Percentiles rank a stretch among this genome's conserved stretches.
Evolutionary conservation across 1,284 basidiomycete species (phyloP).

Genomic region (Apiotrichum domesticum): DNA sequence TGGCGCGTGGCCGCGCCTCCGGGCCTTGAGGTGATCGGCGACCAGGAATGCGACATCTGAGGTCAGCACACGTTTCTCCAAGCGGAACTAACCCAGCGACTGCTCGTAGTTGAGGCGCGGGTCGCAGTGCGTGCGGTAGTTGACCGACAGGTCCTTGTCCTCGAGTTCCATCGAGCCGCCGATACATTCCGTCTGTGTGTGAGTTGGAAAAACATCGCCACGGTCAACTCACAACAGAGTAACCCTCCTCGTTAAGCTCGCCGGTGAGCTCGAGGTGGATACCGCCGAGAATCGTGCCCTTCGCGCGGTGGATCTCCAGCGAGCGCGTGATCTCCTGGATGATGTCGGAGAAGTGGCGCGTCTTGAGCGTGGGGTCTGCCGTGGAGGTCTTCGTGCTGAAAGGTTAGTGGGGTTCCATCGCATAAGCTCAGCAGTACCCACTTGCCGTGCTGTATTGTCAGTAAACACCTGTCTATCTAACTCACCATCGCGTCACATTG

Average conservation of each 20-base stretch:
- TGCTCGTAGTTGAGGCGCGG: slow-evolving; percentile 55
- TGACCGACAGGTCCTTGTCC: slow-evolving; percentile 51
- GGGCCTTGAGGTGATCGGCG: slow-evolving; percentile 45
- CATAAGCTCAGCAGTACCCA: background rate
- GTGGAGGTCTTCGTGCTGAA: slow-evolving; percentile 62
- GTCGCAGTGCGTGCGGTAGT: slow-evolving; percentile 52
- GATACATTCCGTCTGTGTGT: slow-evolving; percentile 51
- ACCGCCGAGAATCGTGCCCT: slow-evolving; percentile 75
- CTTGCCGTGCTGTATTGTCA: slow-evolving; percentile 48
- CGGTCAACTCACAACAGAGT: slow-evolving; percentile 58
- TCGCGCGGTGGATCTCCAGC: slow-evolving; percentile 69
- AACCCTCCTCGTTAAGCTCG: slow-evolving; percentile 86
- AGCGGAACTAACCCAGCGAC: slow-evolving; percentile 42
- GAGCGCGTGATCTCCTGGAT: slow-evolving; percentile 79
- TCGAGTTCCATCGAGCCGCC: slow-evolving; percentile 55
- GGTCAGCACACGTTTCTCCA: background rate
- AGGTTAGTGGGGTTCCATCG: background rate
- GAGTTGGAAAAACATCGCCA: background rate
- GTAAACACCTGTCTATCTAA: background rate
- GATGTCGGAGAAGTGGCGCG: slow-evolving; percentile 84
- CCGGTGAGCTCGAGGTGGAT: slow-evolving; percentile 95
- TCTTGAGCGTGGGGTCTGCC: slow-evolving; percentile 62
- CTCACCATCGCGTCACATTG: slow-evolving; percentile 86
- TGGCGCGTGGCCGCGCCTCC: slow-evolving; percentile 39
- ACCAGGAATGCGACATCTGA: slow-evolving; percentile 51